Evolutionary conservation across 208 protist species (phyloP).

Genomic region (Trypanosoma cruzi): DNA sequence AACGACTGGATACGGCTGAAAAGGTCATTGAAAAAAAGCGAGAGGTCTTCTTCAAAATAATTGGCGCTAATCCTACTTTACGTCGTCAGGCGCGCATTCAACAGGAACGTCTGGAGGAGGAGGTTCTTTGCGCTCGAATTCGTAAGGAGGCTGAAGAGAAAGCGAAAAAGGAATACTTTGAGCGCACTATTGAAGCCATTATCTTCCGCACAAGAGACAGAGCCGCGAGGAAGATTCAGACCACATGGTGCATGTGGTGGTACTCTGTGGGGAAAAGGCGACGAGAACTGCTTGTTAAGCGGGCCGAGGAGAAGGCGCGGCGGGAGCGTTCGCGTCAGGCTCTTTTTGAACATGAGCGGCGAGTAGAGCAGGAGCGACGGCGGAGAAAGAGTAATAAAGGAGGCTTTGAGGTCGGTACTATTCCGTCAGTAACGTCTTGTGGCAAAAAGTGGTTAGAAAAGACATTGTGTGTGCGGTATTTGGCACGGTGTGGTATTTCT

Average conservation of each 20-base stretch:
- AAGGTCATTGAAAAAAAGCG: constrained; percentile 6
- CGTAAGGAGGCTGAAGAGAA: constrained; percentile 14
- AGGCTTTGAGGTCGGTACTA: not conserved
- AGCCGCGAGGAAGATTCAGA: constrained; percentile 58
- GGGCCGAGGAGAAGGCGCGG: constrained; percentile 45
- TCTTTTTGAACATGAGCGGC: constrained; percentile 31
- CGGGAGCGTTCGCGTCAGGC: constrained; percentile 27
- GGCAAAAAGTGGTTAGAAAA: constrained; percentile 44
- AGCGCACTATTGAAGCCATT: constrained; percentile 27
- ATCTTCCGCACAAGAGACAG: constrained; percentile 37
- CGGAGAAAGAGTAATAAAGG: not conserved
- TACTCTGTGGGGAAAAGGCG: constrained; percentile 41
- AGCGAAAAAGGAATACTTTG: constrained; percentile 24
- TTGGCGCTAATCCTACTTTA: constrained; percentile 16
- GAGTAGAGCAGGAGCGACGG: constrained; percentile 1
- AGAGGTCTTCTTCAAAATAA: constrained; percentile 9
- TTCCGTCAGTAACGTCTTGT: constrained; percentile 38
- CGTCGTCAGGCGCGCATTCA: constrained; percentile 23
- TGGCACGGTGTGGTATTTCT: constrained; percentile 30
- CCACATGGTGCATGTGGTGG: constrained; percentile 74
- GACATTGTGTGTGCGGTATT: constrained; percentile 49
- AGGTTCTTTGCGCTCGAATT: constrained; percentile 3
- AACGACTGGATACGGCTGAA: not conserved
- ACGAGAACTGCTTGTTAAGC: constrained; percentile 44
- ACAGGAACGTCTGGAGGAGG: constrained; percentile 24